Evolutionary conservation across 768 basidiomycete species (phyloP), one percentile per base, ranked within the genome.

Genomic region (Trametes cubensis): DNA sequence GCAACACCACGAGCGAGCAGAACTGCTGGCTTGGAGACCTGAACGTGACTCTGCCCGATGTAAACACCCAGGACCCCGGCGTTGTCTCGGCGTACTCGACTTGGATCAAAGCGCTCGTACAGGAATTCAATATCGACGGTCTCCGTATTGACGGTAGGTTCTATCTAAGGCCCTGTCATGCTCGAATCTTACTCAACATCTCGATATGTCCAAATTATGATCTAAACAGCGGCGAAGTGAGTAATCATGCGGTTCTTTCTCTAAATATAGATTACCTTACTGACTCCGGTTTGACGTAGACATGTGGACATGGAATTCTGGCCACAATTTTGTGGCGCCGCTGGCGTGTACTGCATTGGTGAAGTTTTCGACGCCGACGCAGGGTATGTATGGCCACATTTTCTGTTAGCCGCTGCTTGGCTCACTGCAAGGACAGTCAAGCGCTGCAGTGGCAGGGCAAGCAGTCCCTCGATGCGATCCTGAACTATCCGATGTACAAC

Each of bases 341-440:
- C 91, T 0, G 90, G 87, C 14, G 88, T 94, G 11, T 94, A 89
- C 76, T 94, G 90, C 69, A 88, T 94, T 56, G 94, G 94, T 42
- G 92, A 94, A 75, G 88, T 95, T 49, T 85, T 84, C 61, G 81
- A 80, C 47, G 71, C 77, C 54, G 77, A 86, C 53, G 73, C 85
- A 49, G 73, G 78, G 87, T 88, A 70, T 40, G 71, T 39, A 21
- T 20, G 20, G 39, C 26, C 46, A 26, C 34, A 58, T 69, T 23
- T 15, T 18, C 11, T 8, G 18, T 25, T 18, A 18, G 18, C 21
- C 3, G 28, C 15, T 10, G 14, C 17, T 6, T n/a, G 8, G 39
- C 50, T 55, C 15, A 59, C 26, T 11, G 34, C 61, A 21, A 41
- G 7, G 39, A n/a, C 63, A 89, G 87, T 38, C 71, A 78, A 6